Evolutionary conservation across 495 filamentous ascomycete species (phyloP).

Genomic region (Penicillium samsonianum): DNA sequence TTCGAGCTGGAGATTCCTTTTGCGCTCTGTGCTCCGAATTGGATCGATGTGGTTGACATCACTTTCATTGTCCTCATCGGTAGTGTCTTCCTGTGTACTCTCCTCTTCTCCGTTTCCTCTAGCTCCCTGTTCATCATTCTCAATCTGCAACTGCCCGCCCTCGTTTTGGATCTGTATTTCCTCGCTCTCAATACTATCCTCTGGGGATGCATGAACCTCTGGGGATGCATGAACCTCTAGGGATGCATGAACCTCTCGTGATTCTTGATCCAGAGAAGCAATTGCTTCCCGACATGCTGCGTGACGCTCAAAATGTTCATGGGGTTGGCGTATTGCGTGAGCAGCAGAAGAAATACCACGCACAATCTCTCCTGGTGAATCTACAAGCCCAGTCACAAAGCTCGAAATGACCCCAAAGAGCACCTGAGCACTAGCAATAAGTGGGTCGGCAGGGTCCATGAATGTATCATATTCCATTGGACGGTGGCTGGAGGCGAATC

Average conservation of each 20-base stretch:
- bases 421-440: too few species aligned
- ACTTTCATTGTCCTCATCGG: constrained; percentile 4
- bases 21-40: constrained; percentile 16
- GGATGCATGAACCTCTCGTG: too few species aligned
- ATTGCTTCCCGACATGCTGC: constrained; percentile 2
- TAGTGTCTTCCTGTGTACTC: constrained; percentile 53
- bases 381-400: too few species aligned
- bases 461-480: too few species aligned
- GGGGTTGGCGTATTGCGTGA: too few species aligned
- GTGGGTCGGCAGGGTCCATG: too few species aligned
- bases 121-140: constrained; percentile 63
- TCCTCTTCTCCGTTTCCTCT: constrained; percentile 76
- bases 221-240: not conserved
- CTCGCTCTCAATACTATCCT: constrained; percentile 1
- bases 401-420: too few species aligned
- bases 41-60: constrained; percentile 5
- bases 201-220: not conserved
- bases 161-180: constrained; percentile 3
- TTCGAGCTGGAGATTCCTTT: constrained; percentile 15
- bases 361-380: too few species aligned
- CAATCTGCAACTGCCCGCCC: constrained; percentile 6
- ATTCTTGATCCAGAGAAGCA: not conserved
- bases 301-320: too few species aligned
- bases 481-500: too few species aligned
- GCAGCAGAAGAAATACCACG: too few species aligned